Conservation (phyloP, 495 filamentous ascomycete species). For the Clohesyomyces aquaticus region DNA sequence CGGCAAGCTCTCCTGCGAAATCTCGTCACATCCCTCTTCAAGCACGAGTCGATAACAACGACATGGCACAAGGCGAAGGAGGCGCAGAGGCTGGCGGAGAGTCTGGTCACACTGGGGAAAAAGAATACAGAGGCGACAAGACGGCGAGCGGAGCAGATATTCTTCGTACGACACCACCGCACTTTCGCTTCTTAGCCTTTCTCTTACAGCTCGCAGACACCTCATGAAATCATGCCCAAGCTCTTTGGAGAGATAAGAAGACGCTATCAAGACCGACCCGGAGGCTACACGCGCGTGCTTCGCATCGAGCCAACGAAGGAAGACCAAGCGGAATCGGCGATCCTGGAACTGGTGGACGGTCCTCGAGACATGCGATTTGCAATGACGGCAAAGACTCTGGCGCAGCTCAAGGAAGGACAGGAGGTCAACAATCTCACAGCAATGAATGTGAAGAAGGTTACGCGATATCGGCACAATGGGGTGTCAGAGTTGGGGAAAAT, state of each 20-base stretch:
- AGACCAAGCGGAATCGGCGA: conserved; percentile 84
- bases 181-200: background rate
- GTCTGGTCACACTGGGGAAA: conserved; percentile 91
- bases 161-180: conserved; percentile 67
- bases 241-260: conserved; percentile 81
- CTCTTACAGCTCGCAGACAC: conserved; percentile 23
- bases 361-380: conserved; percentile 94
- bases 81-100: conserved; percentile 88
- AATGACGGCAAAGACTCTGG: conserved; percentile 81
- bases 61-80: conserved; percentile 98
- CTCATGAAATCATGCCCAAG: conserved; percentile 67
- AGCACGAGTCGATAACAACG: conserved; percentile 88
- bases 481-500: conserved; percentile 67
- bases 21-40: conserved; percentile 91
- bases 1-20: conserved; percentile 93
- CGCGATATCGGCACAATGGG: conserved; percentile 70
- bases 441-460: conserved; percentile 84
- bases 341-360: conserved; percentile 95
- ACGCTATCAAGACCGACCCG: conserved; percentile 79
- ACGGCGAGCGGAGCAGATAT: conserved; percentile 68
- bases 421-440: conserved; percentile 68
- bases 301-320: conserved; percentile 74
- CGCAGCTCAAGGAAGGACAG: conserved; percentile 56
- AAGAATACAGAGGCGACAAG: conserved; percentile 78
- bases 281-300: conserved; percentile 93